Evolutionary conservation across 2,329 filamentous ascomycete species (phyloP).

Genomic region (Apiospora rasikravindrae): DNA sequence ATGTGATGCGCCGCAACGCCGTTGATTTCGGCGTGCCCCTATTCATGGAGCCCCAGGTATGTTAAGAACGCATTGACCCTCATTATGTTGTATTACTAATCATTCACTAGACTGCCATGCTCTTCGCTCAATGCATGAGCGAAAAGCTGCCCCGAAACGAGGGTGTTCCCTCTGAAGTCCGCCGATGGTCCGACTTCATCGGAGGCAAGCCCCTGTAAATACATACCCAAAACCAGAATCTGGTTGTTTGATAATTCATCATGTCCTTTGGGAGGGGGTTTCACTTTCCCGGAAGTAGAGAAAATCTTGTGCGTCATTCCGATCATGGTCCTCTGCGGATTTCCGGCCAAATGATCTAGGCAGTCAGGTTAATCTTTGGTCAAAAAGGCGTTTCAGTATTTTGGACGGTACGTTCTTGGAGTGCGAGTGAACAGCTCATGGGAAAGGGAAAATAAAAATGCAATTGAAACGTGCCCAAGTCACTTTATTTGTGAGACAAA

Average conservation of each 20-base stretch:
- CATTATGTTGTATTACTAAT: slow-evolving; percentile 36
- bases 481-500: not conserved
- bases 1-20: slow-evolving; percentile 97
- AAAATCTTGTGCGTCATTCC: not conserved
- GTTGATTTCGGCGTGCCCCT: slow-evolving; percentile 97
- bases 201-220: slow-evolving; percentile 79
- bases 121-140: slow-evolving; percentile 96
- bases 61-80: slow-evolving; percentile 34
- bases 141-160: slow-evolving; percentile 90
- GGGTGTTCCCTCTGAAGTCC: slow-evolving; percentile 89
- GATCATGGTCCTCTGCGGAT: not conserved
- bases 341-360: slow-evolving; percentile 1
- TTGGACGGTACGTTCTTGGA: not conserved
- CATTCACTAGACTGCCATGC: slow-evolving; percentile 77
- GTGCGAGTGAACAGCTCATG: not conserved
- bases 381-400: not conserved
- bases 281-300: not conserved
- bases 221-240: not conserved
- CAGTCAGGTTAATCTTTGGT: not conserved
- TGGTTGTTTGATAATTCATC: slow-evolving; percentile 9
- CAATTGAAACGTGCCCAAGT: not conserved
- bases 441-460: slow-evolving; percentile 17
- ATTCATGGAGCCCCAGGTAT: slow-evolving; percentile 98
- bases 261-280: not conserved
- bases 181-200: slow-evolving; percentile 94